These are phyloP conservation scores for Torulaspora maleeae DNA, from an alignment of 805 yeast species.

Conservation along the genomic window DNA sequence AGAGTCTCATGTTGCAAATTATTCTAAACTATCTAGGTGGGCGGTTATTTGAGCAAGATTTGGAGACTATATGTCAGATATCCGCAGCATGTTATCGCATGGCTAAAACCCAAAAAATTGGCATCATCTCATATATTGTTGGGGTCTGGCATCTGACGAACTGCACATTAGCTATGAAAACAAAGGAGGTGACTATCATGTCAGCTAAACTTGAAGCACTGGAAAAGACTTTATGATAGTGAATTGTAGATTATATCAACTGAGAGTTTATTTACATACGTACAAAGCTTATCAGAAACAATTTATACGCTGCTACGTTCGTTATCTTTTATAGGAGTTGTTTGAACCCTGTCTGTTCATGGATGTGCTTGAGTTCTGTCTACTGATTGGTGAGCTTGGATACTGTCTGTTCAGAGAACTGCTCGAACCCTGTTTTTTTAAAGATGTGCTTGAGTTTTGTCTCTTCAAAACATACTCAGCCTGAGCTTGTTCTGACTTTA, in stretches of 20 bases:
- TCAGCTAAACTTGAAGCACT: slow-evolving; percentile 25
- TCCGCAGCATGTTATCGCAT: slow-evolving; percentile 31
- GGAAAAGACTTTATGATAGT: slow-evolving; percentile 10
- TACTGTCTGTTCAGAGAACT: slow-evolving; percentile 2
- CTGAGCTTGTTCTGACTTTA: slow-evolving; percentile 35
- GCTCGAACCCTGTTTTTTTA: slow-evolving; percentile 7
- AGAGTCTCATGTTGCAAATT: slow-evolving; percentile 25
- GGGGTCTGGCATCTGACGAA: slow-evolving; percentile 35
- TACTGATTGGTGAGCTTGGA: slow-evolving; percentile 1
- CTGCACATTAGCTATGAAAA: slow-evolving; percentile 31
- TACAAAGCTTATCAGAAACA: not conserved
- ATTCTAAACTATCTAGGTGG: slow-evolving; percentile 32
- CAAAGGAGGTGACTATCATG: slow-evolving; percentile 29
- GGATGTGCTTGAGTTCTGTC: slow-evolving; percentile 5
- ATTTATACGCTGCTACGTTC: not conserved
- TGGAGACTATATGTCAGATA: slow-evolving; percentile 23
- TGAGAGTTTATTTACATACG: not conserved
- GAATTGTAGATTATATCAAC: not conserved
- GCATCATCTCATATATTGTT: slow-evolving; percentile 22
- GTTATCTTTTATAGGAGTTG: not conserved
- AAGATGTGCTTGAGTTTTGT: slow-evolving; percentile 18
- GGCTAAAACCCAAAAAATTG: slow-evolving; percentile 22
- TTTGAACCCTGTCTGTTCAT: slow-evolving; percentile 6
- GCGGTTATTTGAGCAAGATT: slow-evolving; percentile 29
- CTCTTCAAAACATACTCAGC: slow-evolving; percentile 31